Percentiles rank a stretch among this genome's conserved stretches.
These are phyloP conservation scores for Phytophthora boehmeriae DNA, from an alignment of 352 stramenopile species.

Conservation along the genomic window DNA sequence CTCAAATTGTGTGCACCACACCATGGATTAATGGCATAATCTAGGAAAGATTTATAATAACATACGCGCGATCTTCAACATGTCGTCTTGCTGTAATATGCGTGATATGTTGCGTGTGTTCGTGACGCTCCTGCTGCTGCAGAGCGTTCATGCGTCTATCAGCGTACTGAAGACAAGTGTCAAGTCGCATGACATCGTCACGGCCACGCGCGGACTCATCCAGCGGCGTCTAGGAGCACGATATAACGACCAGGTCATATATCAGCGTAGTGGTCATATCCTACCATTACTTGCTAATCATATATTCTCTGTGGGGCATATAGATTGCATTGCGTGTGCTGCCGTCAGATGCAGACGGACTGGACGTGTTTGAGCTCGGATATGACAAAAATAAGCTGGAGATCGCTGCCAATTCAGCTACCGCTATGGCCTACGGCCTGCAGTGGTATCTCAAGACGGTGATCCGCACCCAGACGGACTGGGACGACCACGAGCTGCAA, in stretches of 20 bases:
- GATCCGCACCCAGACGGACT: constrained; percentile 81
- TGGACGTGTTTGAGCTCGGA: constrained; percentile 73
- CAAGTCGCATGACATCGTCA: constrained; percentile 49
- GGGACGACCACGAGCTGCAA: constrained; percentile 77
- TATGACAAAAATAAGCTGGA: constrained; percentile 52
- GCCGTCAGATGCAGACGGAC: constrained; percentile 32
- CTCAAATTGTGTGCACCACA: too few relatives aligned
- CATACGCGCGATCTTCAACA: constrained; percentile 2
- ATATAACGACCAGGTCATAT: constrained; percentile 80
- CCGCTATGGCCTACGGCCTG: constrained; percentile 70
- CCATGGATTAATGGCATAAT: too few relatives aligned
- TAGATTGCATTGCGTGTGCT: constrained; percentile 62
- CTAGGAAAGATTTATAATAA: background rate
- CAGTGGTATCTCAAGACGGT: constrained; percentile 82
- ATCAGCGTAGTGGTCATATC: too few relatives aligned
- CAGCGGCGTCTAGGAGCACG: constrained; percentile 48
- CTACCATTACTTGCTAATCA: background rate
- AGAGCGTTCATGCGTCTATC: constrained; percentile 15
- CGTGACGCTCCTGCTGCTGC: constrained; percentile 19
- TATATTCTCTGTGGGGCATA: constrained; percentile 14
- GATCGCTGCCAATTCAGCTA: constrained; percentile 58
- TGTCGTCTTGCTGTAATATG: background rate
- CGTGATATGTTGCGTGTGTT: constrained; percentile 3
- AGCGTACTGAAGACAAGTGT: constrained; percentile 18
- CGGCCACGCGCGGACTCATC: constrained; percentile 61